These are phyloP conservation scores for Pseudofabraea citricarpa DNA, from an alignment of 2,329 filamentous ascomycete species.

Conservation along the genomic window DNA sequence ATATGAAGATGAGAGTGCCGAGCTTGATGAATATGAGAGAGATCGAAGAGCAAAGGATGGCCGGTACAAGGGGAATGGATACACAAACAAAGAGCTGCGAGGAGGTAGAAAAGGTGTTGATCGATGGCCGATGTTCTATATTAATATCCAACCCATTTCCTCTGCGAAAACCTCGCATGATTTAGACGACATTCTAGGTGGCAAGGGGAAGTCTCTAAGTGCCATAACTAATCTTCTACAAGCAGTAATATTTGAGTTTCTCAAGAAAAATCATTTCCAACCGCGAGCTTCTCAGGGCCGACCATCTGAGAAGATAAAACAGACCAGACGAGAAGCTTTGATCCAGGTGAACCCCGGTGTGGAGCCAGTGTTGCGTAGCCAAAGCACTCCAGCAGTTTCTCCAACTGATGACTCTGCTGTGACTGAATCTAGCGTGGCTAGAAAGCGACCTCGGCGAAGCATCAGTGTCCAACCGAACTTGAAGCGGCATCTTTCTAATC, in stretches of 20 bases:
- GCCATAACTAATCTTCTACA: constrained; percentile 62
- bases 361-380: not conserved
- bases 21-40: constrained; percentile 31
- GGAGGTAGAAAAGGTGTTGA: constrained; percentile 62
- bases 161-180: constrained; percentile 9
- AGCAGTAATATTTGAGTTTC: constrained; percentile 67
- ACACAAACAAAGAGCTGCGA: constrained; percentile 46
- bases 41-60: constrained; percentile 31
- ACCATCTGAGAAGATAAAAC: not conserved
- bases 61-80: constrained; percentile 40
- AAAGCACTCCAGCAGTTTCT: not conserved
- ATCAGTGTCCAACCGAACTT: constrained; percentile 21
- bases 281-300: constrained; percentile 10
- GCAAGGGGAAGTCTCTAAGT: constrained; percentile 33
- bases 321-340: too few species aligned
- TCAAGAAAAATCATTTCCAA: constrained; percentile 64
- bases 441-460: too few species aligned
- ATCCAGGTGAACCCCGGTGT: too few species aligned
- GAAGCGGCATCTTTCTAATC: constrained; percentile 6
- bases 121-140: constrained; percentile 82
- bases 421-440: too few species aligned
- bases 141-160: constrained; percentile 52
- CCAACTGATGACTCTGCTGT: not conserved
- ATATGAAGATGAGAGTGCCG: constrained; percentile 40
- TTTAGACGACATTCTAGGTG: constrained; percentile 38